A percentile compares a stretch with the other conserved stretches of the same genome.
phyloP scores from a whole-genome alignment of 768 basidiomycete species.

The Boletus subcaerulescens region DNA sequence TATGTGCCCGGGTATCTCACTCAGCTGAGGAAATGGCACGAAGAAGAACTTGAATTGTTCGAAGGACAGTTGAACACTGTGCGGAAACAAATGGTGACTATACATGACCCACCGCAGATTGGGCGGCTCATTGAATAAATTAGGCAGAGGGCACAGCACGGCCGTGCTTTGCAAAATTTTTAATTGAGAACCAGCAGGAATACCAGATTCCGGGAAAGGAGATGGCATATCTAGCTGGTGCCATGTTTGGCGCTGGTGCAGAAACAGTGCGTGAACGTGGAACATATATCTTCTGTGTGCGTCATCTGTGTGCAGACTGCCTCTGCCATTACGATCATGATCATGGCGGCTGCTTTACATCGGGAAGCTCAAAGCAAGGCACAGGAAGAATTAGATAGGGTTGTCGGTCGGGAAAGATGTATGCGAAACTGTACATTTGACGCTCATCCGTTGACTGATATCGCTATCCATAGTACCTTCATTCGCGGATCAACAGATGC shows the following conservation, averaged over 20 bases:
- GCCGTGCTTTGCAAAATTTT: slow-evolving; percentile 35
- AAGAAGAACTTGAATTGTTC: slow-evolving; percentile 37
- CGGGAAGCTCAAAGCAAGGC: slow-evolving; percentile 48
- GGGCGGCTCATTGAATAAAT: too few species aligned
- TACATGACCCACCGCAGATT: too few species aligned
- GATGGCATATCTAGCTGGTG: slow-evolving; percentile 38
- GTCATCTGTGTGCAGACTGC: slow-evolving; percentile 24
- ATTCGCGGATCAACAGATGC: slow-evolving; percentile 32
- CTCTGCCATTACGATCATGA: slow-evolving; percentile 49
- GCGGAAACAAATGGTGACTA: slow-evolving; percentile 28
- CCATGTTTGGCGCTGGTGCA: slow-evolving; percentile 43
- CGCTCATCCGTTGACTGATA: neutral
- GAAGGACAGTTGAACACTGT: slow-evolving; percentile 29
- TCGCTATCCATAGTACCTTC: slow-evolving; percentile 32
- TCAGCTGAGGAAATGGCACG: slow-evolving; percentile 52
- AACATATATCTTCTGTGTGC: too few species aligned
- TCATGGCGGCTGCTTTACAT: slow-evolving; percentile 53
- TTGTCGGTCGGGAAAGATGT: slow-evolving; percentile 42
- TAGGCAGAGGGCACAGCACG: too few species aligned
- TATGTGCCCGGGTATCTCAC: slow-evolving; percentile 39
- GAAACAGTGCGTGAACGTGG: slow-evolving; percentile 32
- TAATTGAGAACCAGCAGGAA: slow-evolving; percentile 37
- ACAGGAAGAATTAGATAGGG: slow-evolving; percentile 50
- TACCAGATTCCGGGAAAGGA: slow-evolving; percentile 34
- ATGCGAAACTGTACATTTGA: neutral